Evolutionary conservation across 2,329 filamentous ascomycete genomes (phyloP), one percentile per base, ranked within the genome.

Genomic region (Penicillium polonicum): DNA sequence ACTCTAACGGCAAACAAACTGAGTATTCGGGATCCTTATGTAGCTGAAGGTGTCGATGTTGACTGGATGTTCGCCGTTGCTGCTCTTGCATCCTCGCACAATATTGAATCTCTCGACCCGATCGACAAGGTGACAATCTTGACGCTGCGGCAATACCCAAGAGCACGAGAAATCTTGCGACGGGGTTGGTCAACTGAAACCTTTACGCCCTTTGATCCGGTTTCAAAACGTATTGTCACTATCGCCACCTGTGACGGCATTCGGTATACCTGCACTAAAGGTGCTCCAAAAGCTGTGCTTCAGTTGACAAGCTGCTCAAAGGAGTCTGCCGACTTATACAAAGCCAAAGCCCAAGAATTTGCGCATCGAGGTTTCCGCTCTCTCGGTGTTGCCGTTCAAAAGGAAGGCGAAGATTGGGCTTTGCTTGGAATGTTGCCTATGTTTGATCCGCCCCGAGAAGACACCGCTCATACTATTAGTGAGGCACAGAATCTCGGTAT

Each of bases 31-130:
- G 88, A 91, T 68, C 88, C 89, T 2, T 91, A 87, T 74, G 88
- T 91, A 45, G 85, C 87, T 42, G 88, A 91, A 74, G 89, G 88
- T 55, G 84, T 90, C 66, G 88, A 91, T 72, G 83, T 90, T 71
- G 88, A 91, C 79, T 91, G 88, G 88, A 90, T 91, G 87, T 91
- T 91, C 85, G 88, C 88, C 54, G 88, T 89, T 61, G 88, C 88
- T 58, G 88, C 87, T 57, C 82, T 91, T 23, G 88, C 88, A 50
- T 90, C 88, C 41, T 91, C 88, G 35, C 88, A 91, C 78, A 91
- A 91, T 75, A 83, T 89, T 74, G 88, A 89, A 76, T 88, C 87
- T 39, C 82, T 91, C 56, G 88, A 91, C 72, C 88, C 88, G 31
- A 91, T 91, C 68, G 88, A 91, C 76, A 91, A 91, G 76, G 86